Percentiles rank a stretch among this genome's conserved stretches.
phyloP scores from a whole-genome alignment of 1,284 basidiomycete genomes.

The Puccinia sorghi region DNA sequence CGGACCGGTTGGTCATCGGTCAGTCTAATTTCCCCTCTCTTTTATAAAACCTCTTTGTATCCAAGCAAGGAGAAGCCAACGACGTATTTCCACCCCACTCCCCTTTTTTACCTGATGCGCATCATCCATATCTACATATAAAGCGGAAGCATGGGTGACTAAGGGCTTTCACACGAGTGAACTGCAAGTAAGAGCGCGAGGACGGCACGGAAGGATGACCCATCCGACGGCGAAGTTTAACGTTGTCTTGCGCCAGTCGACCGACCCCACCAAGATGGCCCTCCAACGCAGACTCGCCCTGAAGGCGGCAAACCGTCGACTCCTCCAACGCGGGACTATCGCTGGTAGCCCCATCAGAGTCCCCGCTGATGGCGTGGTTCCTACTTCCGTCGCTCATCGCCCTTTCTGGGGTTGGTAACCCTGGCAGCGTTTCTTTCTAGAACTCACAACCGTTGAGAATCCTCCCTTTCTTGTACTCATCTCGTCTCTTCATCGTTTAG shows the following conservation, averaged over 20 bases:
- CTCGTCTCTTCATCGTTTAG: neutral
- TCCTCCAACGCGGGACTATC: constrained; percentile 30
- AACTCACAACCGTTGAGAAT: neutral
- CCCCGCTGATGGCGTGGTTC: constrained; percentile 41
- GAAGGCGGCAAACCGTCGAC: constrained; percentile 7
- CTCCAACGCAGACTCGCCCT: constrained; percentile 12
- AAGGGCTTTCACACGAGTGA: constrained; percentile 35
- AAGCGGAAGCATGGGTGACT: constrained; percentile 46
- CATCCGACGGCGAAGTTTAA: constrained; percentile 40
- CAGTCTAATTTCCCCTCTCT: neutral
- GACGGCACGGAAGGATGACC: constrained; percentile 36
- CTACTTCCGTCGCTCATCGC: constrained; percentile 16
- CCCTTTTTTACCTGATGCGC: neutral
- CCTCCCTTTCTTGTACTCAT: neutral
- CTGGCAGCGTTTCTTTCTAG: neutral
- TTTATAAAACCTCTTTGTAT: neutral
- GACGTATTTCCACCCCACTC: too few relatives aligned
- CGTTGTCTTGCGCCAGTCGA: constrained; percentile 22
- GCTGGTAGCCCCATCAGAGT: constrained; percentile 37
- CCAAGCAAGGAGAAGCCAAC: neutral
- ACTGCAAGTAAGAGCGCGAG: constrained; percentile 43
- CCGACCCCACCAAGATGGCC: constrained; percentile 13
- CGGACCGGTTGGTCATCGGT: constrained; percentile 30
- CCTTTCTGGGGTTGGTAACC: constrained; percentile 37
- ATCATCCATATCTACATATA: neutral